Evolutionary conservation across 495 filamentous ascomycete species (phyloP).

Genomic region (Aspergillus sclerotioniger): DNA sequence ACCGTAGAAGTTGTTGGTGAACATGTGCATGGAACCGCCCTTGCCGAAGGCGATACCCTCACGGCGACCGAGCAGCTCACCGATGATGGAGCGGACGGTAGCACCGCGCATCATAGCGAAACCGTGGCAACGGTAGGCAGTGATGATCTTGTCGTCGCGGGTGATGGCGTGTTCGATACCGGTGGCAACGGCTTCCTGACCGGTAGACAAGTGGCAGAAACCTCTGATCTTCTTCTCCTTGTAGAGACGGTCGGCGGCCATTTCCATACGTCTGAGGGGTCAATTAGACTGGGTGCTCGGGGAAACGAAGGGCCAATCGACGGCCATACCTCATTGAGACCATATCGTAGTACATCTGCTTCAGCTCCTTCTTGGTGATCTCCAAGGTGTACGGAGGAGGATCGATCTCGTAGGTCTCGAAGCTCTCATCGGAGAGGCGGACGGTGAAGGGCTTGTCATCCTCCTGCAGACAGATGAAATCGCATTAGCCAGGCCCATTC

Average conservation of each 20-base stretch:
- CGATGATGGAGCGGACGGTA: slow-evolving; percentile 89
- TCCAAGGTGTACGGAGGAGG: slow-evolving; percentile 86
- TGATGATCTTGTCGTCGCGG: slow-evolving; percentile 90
- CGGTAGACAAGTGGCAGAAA: slow-evolving; percentile 98
- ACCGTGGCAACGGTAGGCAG: slow-evolving; percentile 97
- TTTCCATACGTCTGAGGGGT: slow-evolving; percentile 85
- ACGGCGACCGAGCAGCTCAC: slow-evolving; percentile 89
- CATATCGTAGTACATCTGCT: slow-evolving; percentile 99
- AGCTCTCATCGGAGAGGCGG: slow-evolving; percentile 92
- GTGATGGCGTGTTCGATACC: slow-evolving; percentile 96
- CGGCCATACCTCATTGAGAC: slow-evolving; percentile 75
- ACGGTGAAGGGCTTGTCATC: slow-evolving; percentile 94
- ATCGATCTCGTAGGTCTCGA: slow-evolving; percentile 99
- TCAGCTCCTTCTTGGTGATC: slow-evolving; percentile 94
- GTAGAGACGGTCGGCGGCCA: slow-evolving; percentile 96
- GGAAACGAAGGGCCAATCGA: slow-evolving; percentile 2
- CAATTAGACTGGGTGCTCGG: neutral
- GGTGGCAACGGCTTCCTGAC: slow-evolving; percentile 94
- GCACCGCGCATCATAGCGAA: slow-evolving; percentile 96
- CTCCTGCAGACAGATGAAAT: slow-evolving; percentile 54
- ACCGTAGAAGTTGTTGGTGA: slow-evolving; percentile 95
- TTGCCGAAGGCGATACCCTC: slow-evolving; percentile 98
- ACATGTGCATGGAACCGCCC: slow-evolving; percentile 99
- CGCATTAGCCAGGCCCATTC: slow-evolving; percentile 27
- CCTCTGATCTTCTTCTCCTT: slow-evolving; percentile 99